Percentiles rank a stretch among this genome's conserved stretches.
Evolutionary conservation across 306 rosid species (phyloP).

Genomic region (Cucumis hystrix): DNA sequence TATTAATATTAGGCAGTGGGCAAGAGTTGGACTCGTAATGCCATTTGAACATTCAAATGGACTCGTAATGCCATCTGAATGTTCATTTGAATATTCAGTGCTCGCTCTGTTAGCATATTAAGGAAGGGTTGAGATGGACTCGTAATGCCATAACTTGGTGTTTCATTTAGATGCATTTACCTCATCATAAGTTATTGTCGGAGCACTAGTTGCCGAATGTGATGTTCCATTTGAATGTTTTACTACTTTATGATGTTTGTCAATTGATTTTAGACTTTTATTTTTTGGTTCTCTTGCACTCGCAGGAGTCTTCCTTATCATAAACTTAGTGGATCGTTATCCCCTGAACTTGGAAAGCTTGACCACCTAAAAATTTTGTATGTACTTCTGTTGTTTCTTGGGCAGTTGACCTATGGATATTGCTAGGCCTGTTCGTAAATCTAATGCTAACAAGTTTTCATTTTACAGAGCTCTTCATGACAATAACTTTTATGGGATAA

Average conservation of each 20-base stretch:
- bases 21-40: too few relatives aligned
- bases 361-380: constrained; percentile 73
- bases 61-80: background rate
- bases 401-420: constrained; percentile 3
- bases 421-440: background rate
- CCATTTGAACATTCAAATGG: too few relatives aligned
- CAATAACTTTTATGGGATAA: constrained; percentile 74
- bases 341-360: constrained; percentile 86
- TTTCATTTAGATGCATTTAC: background rate
- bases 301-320: constrained; percentile 62
- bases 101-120: background rate
- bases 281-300: constrained; percentile 27
- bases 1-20: background rate
- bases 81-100: background rate
- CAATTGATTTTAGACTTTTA: background rate
- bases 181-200: background rate
- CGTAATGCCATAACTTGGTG: background rate
- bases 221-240: background rate
- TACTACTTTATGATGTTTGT: background rate
- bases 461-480: constrained; percentile 57
- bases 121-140: background rate
- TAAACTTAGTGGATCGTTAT: constrained; percentile 63
- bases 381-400: constrained; percentile 16
- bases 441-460: constrained; percentile 21
- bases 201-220: background rate